phyloP scores from a whole-genome alignment of 2,329 filamentous ascomycete species.

The Phaeosphaeria sp. region DNA sequence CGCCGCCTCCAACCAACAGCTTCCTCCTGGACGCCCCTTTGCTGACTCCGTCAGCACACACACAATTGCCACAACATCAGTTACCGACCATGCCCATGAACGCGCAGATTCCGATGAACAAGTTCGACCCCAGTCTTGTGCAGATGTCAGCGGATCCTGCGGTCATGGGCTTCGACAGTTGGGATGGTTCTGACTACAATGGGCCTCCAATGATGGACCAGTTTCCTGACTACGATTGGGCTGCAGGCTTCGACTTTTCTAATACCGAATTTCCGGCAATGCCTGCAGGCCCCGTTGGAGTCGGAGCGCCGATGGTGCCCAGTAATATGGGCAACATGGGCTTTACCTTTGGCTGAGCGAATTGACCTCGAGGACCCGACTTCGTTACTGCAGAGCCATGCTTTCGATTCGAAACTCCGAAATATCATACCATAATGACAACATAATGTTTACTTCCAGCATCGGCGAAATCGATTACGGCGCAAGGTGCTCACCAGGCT shows the following conservation, averaged over 20 bases:
- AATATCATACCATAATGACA: not conserved
- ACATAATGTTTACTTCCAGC: not conserved
- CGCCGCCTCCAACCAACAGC: constrained; percentile 34
- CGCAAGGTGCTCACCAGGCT: constrained; percentile 6
- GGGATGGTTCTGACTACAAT: constrained; percentile 37
- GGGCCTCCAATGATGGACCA: constrained; percentile 42
- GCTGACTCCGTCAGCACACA: constrained; percentile 27
- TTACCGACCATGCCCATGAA: constrained; percentile 21
- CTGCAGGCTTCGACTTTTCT: constrained; percentile 44
- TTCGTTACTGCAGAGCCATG: not conserved
- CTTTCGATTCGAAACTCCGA: not conserved
- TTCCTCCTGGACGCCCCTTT: not conserved
- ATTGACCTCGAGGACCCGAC: not conserved
- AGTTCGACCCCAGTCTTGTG: constrained; percentile 35
- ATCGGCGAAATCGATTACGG: not conserved
- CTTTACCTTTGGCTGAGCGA: constrained; percentile 33
- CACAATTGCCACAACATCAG: constrained; percentile 19
- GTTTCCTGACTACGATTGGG: constrained; percentile 49
- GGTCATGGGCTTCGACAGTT: constrained; percentile 35
- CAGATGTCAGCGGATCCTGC: constrained; percentile 28
- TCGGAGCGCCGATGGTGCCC: constrained; percentile 28
- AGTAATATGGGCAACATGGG: constrained; percentile 29
- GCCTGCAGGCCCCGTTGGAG: constrained; percentile 21
- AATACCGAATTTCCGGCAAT: constrained; percentile 36
- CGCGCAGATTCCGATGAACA: constrained; percentile 27